These are phyloP conservation scores for Solanum hybrid DNA, from an alignment of 305 asterid species.

Conservation along the genomic window DNA sequence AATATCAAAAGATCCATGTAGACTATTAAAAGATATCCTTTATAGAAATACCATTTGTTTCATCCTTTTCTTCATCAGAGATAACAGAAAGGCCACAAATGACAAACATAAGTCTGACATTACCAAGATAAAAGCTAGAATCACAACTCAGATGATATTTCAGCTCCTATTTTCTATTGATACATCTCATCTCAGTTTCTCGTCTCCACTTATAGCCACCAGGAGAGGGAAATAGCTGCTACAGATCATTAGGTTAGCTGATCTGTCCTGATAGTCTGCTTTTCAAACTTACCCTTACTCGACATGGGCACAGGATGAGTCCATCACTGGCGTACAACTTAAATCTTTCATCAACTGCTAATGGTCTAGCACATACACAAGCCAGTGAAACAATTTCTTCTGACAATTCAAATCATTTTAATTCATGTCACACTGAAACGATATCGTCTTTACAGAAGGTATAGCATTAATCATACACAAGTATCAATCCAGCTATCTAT, in stretches of 20 bases:
- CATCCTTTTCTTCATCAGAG: background rate
- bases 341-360: background rate
- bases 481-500: background rate
- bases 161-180: background rate
- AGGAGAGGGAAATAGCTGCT: background rate
- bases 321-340: background rate
- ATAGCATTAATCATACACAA: background rate
- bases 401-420: background rate
- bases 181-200: background rate
- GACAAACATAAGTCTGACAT: background rate
- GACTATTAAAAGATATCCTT: background rate
- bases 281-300: background rate
- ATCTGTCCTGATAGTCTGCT: background rate
- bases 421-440: background rate
- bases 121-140: background rate
- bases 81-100: background rate
- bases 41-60: background rate
- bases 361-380: background rate
- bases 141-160: background rate
- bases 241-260: background rate
- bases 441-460: background rate
- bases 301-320: background rate
- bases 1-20: background rate
- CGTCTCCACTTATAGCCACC: background rate
- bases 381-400: background rate